Conservation (phyloP, 768 basidiomycete genomes). For the Paxillus rubicundulus region DNA sequence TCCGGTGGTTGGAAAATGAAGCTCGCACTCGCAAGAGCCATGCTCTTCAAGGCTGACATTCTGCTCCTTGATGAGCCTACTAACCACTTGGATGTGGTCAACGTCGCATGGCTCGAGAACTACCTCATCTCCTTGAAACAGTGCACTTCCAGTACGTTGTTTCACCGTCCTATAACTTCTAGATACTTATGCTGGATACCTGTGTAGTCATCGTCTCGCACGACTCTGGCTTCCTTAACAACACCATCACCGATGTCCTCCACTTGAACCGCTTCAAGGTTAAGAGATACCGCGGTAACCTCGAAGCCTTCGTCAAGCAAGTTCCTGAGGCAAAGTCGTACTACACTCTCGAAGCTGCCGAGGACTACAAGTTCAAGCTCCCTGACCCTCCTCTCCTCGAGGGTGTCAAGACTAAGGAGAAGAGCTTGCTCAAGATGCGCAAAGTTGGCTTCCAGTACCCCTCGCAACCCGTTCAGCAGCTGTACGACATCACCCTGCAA, state of each 20-base stretch:
- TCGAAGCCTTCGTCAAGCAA: constrained; percentile 88
- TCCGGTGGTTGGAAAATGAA: constrained; percentile 99
- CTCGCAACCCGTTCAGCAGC: constrained; percentile 78
- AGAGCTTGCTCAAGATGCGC: constrained; percentile 95
- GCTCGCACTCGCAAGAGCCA: constrained; percentile 93
- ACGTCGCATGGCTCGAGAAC: constrained; percentile 95
- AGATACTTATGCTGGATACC: constrained; percentile 11
- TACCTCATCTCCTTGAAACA: constrained; percentile 84
- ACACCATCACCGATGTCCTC: constrained; percentile 96
- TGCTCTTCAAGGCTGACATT: constrained; percentile 98
- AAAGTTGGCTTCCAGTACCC: constrained; percentile 98
- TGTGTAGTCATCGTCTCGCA: constrained; percentile 88
- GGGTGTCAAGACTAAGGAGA: constrained; percentile 99
- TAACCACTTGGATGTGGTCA: constrained; percentile 96
- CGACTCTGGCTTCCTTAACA: constrained; percentile 96
- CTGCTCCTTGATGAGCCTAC: constrained; percentile 95
- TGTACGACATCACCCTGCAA: constrained; percentile 94
- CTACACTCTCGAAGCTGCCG: constrained; percentile 92
- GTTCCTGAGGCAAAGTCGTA: constrained; percentile 98
- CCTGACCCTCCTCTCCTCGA: constrained; percentile 96
- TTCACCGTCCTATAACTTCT: neutral
- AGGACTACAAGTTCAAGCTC: constrained; percentile 99
- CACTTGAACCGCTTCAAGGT: constrained; percentile 99
- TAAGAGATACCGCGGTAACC: constrained; percentile 91
- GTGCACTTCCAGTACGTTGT: constrained; percentile 82